phyloP scores from a whole-genome alignment of 257 asterid genomes.

The Solanum gandarillasii region DNA sequence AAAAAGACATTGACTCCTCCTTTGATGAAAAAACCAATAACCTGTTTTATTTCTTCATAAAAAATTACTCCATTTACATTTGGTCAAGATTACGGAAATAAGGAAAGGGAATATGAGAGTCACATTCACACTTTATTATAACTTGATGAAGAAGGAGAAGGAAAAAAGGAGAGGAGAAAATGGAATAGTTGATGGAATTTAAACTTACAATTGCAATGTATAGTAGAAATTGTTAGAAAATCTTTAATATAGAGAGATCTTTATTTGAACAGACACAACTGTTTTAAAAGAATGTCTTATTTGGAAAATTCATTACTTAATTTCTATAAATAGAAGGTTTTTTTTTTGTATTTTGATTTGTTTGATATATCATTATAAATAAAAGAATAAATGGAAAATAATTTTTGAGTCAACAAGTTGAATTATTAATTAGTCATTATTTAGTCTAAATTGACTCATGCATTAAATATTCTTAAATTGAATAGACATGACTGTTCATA shows the following conservation, averaged over 20 bases:
- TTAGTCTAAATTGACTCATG: neutral
- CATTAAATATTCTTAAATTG: neutral
- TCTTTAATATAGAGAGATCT: too few species aligned
- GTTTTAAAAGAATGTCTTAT: neutral
- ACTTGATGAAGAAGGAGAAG: neutral
- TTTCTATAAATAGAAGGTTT: too few species aligned
- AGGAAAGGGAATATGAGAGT: neutral
- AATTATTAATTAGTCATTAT: neutral
- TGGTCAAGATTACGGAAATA: neutral
- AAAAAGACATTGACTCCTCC: neutral
- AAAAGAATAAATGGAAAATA: neutral
- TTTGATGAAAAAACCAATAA: neutral
- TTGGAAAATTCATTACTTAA: neutral
- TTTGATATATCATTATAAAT: neutral
- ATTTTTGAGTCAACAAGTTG: neutral
- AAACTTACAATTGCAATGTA: neutral
- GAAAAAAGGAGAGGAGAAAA: too few species aligned
- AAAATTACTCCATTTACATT: neutral
- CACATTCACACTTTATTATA: neutral
- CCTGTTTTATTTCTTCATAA: neutral
- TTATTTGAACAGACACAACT: neutral
- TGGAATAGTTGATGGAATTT: neutral
- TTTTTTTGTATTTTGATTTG: too few species aligned
- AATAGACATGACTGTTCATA: neutral
- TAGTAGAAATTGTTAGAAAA: too few species aligned